Base-by-base conservation (phyloP, 768 basidiomycete species). In the Boletus fagicola region DNA sequence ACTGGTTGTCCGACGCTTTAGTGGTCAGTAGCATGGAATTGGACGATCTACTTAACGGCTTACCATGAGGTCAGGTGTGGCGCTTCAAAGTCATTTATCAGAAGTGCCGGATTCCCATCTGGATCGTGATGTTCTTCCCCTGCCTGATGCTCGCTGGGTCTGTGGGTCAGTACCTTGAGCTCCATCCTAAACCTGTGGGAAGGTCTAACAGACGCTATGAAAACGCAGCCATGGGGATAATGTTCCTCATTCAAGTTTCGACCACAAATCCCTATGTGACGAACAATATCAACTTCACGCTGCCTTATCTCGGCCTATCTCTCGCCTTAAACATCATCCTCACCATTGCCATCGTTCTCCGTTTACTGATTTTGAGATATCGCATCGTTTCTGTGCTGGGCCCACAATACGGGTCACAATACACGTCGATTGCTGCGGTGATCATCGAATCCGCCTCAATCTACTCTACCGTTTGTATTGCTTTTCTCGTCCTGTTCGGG, bases 361-460 rank as follows among this genome's bases (percentile, higher is more conserved):
- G 74, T 5, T 49, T 77, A 5, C 49, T 72, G 9, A 16, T 35
- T 33, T 55, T 63, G 13, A 66, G 70, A 24, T 30, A 58, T 36
- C 56, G 38, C n/a, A 30, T 57, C 4, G 13, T 44, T 2, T 24
- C 31, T 1, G 54, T 53, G 1, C 51, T 77, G 0, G 72, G 74
- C 16, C 28, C 49, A 18, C 51, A 53, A 38, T 56, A 68, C 35
- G 64, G 67, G 5, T 43, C 44, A 6, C 62, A 65, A 12, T 77
- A 77, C 54, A 65, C 71, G 6, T 70, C 65, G 1, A 53, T 75
- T 10, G 66, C 66, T 9, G 64, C 75, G 5, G 74, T 77, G 62
- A 43, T 73, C 30, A 46, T 77, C 48, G 76, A 77, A 59, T 73
- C 72, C 1, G 73, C 72, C 1, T 59, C 69, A 1, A 40, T 73